Base-by-base conservation (phyloP, 2,329 filamentous ascomycete species). In the Camillea tinctor region DNA sequence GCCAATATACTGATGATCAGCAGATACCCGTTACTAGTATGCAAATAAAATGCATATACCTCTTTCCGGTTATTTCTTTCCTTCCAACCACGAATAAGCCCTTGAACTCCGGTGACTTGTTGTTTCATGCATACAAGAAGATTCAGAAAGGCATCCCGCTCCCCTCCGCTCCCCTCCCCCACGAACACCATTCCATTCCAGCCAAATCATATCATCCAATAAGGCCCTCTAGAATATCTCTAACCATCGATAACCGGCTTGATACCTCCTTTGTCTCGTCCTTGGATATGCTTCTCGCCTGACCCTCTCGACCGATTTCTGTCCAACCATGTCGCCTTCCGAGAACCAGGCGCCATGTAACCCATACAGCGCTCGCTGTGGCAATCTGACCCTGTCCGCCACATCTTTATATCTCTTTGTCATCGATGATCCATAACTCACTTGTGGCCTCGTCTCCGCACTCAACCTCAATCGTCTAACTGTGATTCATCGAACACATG, bases 401-500 rank as follows among this genome's bases (percentile, higher is more conserved):
- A 91, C 76, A 2, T 84, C 78, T 22, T 70, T 77, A n/a, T 88
- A 92, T 91, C 2, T 78, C 77, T 61, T 71, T 81, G 0, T 88
- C 88, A 67, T 91, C 82, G 26, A 91, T 79, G 15, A 91, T 77
- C 88, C 88, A 92, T 0, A 91, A 75, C 71, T 91, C 88, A 30
- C 84, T 87, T 22, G 70, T 76, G 0, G 84, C 77, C 1, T 73
- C 72, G 0, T 76, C 72, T 0, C 59, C 66, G 56, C 81, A 84
- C 48, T 80, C 74, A n/a, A 0, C 81, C 84, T 0, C 73, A 58
- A 1, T 73, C 69, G n/a, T 86, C 78, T 0, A 90, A 75, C 68
- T 91, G 87, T 1, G 79, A 77, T 66, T 91, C 88, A 63, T 91
- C 86, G 62, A 91, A 91, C 1, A 88, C 87, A 64, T 89, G 91